phyloP scores from a whole-genome alignment of 1,284 basidiomycete genomes.

The Cutaneotrichosporon arboriforme region DNA sequence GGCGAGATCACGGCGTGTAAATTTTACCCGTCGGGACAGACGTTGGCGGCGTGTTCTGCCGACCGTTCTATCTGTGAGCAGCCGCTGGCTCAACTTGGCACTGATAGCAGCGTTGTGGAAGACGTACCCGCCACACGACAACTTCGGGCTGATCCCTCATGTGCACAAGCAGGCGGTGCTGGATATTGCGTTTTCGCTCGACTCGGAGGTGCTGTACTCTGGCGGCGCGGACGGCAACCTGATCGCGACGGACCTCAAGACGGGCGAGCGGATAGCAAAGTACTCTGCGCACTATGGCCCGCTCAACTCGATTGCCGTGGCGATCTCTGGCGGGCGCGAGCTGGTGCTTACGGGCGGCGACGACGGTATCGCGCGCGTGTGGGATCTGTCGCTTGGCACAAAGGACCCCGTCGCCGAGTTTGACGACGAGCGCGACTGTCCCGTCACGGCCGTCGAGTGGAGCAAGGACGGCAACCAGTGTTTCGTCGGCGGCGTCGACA shows the following conservation, averaged over 20 bases:
- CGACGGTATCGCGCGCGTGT: constrained; percentile 79
- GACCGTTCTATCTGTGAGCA: constrained; percentile 47
- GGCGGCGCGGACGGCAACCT: constrained; percentile 45
- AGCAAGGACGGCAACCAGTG: constrained; percentile 77
- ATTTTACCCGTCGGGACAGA: constrained; percentile 48
- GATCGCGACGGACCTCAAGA: constrained; percentile 42
- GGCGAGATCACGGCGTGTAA: constrained; percentile 48
- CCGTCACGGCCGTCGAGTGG: constrained; percentile 88
- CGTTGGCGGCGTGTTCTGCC: constrained; percentile 45
- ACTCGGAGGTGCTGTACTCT: constrained; percentile 45
- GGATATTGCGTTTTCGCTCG: constrained; percentile 47
- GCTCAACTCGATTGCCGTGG: constrained; percentile 79
- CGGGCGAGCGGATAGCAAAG: constrained; percentile 38
- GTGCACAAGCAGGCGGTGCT: constrained; percentile 48
- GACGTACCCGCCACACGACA: constrained; percentile 49
- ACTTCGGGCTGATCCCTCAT: constrained; percentile 46
- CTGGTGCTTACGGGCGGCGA: constrained; percentile 78
- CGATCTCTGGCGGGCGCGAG: constrained; percentile 67
- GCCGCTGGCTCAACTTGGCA: no score
- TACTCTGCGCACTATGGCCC: constrained; percentile 71
- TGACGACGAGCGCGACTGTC: constrained; percentile 66
- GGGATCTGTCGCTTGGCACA: constrained; percentile 71
- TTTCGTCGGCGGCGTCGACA: constrained; percentile 85
- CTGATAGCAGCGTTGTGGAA: constrained; percentile 44
- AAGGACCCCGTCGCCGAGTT: constrained; percentile 73